phyloP scores from a whole-genome alignment of 1,139 yeast species.

The Lodderomyces parapsilosis region DNA sequence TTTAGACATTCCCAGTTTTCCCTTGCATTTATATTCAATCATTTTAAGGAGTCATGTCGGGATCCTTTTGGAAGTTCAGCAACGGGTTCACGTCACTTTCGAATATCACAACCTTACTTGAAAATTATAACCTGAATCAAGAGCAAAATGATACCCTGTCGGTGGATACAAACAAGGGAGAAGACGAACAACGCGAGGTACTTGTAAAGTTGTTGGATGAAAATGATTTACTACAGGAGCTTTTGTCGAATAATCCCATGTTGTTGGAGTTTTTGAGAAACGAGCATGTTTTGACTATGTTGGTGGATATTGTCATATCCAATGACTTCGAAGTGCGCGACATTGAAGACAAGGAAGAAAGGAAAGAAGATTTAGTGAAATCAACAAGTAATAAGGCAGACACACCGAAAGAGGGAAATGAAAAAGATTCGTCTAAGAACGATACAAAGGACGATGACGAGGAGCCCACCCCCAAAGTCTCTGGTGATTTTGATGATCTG shows the following conservation, averaged over 20 bases:
- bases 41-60: constrained; percentile 49
- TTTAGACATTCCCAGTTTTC: too few relatives aligned
- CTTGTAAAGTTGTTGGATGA: constrained; percentile 78
- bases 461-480: constrained; percentile 1
- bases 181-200: constrained; percentile 21
- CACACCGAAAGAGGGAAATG: too few relatives aligned
- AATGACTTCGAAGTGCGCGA: constrained; percentile 25
- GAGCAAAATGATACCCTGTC: constrained; percentile 18
- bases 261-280: constrained; percentile 79
- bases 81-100: constrained; percentile 79
- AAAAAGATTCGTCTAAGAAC: constrained; percentile 13
- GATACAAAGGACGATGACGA: constrained; percentile 21
- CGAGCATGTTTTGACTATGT: constrained; percentile 61
- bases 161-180: constrained; percentile 14
- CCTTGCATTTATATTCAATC: too few relatives aligned
- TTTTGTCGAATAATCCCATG: constrained; percentile 78
- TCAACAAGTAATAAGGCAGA: too few relatives aligned
- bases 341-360: constrained; percentile 3
- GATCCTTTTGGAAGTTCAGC: constrained; percentile 90
- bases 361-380: neutral
- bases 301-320: constrained; percentile 63
- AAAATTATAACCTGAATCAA: constrained; percentile 40
- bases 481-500: constrained; percentile 15
- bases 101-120: constrained; percentile 71
- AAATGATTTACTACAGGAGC: constrained; percentile 80